Percentiles rank a stretch among this genome's conserved stretches.
Conservation (phyloP, 805 yeast species). For the Schizosaccharomyces japonicus region DNA sequence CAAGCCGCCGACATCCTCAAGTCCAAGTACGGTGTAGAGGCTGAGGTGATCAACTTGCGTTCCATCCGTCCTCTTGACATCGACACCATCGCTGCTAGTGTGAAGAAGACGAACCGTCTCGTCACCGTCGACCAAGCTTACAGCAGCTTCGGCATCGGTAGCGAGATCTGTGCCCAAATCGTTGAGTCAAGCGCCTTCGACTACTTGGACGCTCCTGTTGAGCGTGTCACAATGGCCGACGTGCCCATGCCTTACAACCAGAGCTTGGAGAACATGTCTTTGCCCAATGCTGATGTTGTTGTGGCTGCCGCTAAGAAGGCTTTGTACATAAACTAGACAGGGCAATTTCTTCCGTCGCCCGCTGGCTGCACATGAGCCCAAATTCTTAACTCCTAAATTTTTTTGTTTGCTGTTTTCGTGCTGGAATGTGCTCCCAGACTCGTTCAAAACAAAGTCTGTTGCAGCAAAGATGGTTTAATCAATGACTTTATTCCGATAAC, state of each 20-base stretch:
- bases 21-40: slow-evolving; percentile 65
- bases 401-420: too few relatives aligned
- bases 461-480: too few relatives aligned
- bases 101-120: slow-evolving; percentile 90
- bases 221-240: slow-evolving; percentile 97
- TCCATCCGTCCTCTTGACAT: slow-evolving; percentile 91
- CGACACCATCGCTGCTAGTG: slow-evolving; percentile 59
- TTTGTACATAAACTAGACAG: slow-evolving; percentile 14
- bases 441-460: too few relatives aligned
- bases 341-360: background rate
- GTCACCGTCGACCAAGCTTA: slow-evolving; percentile 90
- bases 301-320: slow-evolving; percentile 37
- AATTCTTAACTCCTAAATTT: too few relatives aligned
- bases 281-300: slow-evolving; percentile 87
- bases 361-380: too few relatives aligned
- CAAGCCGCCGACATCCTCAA: slow-evolving; percentile 75
- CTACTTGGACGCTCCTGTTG: slow-evolving; percentile 93
- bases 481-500: too few relatives aligned
- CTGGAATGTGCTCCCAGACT: too few relatives aligned
- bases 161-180: slow-evolving; percentile 89
- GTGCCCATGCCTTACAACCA: slow-evolving; percentile 97
- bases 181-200: slow-evolving; percentile 98
- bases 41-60: slow-evolving; percentile 87
- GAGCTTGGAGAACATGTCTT: slow-evolving; percentile 89
- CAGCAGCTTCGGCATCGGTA: slow-evolving; percentile 97